Evolutionary conservation across 2,329 filamentous ascomycete species (phyloP), one percentile per base, ranked within the genome.

Genomic region (Monosporascus sp.): DNA sequence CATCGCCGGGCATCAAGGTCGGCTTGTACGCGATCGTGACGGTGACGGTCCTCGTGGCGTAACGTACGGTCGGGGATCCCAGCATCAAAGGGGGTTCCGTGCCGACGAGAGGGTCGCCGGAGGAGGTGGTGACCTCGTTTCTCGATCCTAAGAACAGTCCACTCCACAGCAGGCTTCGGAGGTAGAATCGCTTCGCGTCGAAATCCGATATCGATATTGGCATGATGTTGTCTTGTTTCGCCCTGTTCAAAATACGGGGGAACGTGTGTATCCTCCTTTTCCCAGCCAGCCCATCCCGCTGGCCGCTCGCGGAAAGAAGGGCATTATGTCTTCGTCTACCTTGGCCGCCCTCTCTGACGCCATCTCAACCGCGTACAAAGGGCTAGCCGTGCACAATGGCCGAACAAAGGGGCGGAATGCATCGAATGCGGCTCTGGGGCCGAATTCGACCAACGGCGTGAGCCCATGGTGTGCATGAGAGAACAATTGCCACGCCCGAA

Each of bases 21-120:
- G 63, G 65, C n/a, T 59, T 62, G 46, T 66, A 66, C 11, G 54
- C 54, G 57, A 68, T 58, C 16, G 61, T 65, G 5, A 61, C 61
- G 7, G 63, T 67, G 44, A 65, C 49, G 22, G 64, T 67, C 40
- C 66, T 54, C 16, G 60, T 67, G 20, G 57, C 27, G n/a, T 55
- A 19, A 14, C 52, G 31, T 48, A 48, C 31, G 22, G 24, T 51
- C 17, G 58, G 58, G n/a, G 55, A 55, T 14, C 61, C 59, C n/a
- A 60, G n/a, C 7, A 56, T 44, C 47, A 60, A 52, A 27, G 60
- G 22, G 27, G 60, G 20, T 46, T 61, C 59, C 24, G 60, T 51
- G 31, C 19, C 53, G 26, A 46, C 43, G 24, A 26, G 50, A 31
- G 20, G 16, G 41, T 46, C 49, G 37, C 51, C 50, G 26, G 47